Evolutionary conservation across 108 stramenopile species (phyloP).

Genomic region (Chaetoceros tenuissimus): DNA sequence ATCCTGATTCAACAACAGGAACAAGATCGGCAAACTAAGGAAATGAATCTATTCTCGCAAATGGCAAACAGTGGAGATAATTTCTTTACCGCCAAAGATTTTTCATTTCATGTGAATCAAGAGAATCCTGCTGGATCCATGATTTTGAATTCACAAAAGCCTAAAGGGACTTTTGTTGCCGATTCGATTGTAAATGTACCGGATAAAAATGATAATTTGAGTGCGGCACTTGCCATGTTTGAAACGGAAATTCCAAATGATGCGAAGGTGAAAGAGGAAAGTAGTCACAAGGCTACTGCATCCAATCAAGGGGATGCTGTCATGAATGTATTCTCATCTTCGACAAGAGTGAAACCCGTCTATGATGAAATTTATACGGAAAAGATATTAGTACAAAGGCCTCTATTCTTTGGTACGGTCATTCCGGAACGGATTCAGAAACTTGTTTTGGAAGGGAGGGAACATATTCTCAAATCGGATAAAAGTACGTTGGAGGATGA

Average conservation of each 20-base stretch:
- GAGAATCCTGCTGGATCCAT: not conserved
- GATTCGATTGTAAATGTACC: not conserved
- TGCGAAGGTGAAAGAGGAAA: not conserved
- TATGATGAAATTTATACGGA: constrained; percentile 44
- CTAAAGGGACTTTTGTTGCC: not conserved
- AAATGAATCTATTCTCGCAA: not conserved
- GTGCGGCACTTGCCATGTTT: not conserved
- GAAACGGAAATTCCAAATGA: not conserved
- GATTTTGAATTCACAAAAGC: not conserved
- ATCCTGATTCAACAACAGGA: not conserved
- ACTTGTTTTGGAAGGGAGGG: constrained; percentile 42
- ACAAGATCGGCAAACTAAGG: not conserved
- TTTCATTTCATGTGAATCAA: not conserved
- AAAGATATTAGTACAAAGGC: constrained; percentile 59
- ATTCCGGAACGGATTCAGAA: constrained; percentile 42
- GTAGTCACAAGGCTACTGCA: not conserved
- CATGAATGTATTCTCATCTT: not conserved
- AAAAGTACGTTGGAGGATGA: constrained; percentile 4
- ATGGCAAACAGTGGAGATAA: not conserved
- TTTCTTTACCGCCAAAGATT: not conserved
- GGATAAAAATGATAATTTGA: not conserved
- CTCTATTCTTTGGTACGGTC: constrained; percentile 72
- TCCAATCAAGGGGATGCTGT: not conserved
- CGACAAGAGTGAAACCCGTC: constrained; percentile 7
- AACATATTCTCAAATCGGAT: constrained; percentile 18